Percentiles rank a stretch among this genome's conserved stretches.
Evolutionary conservation across 305 asterid species (phyloP).

Genomic region (Fraxinus sp.): DNA sequence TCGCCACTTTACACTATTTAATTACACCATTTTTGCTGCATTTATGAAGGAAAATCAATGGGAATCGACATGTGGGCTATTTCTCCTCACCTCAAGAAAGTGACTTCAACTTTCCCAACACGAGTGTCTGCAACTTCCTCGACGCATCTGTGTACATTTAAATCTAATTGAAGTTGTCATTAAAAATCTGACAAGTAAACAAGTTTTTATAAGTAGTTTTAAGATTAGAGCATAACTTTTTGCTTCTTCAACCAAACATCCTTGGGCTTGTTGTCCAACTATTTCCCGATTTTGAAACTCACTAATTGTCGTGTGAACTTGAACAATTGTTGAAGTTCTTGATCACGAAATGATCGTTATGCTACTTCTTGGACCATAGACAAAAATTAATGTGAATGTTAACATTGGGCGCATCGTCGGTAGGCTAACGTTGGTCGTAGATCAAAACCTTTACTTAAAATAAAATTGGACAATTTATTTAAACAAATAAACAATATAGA

Average conservation of each 20-base stretch:
- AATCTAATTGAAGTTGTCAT: not conserved
- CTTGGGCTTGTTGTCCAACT: too few relatives aligned
- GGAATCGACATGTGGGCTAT: slow-evolving; percentile 31
- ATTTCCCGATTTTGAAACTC: too few relatives aligned
- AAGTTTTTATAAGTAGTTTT: not conserved
- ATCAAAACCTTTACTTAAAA: not conserved
- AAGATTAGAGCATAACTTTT: too few relatives aligned
- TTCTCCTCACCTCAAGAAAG: slow-evolving; percentile 31
- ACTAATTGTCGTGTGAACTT: not conserved
- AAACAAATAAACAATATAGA: not conserved
- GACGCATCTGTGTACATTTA: not conserved
- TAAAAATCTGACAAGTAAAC: not conserved
- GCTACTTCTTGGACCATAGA: not conserved
- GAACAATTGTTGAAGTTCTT: not conserved
- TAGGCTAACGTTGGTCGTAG: not conserved
- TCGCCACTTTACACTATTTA: slow-evolving; percentile 10
- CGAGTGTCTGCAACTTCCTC: not conserved
- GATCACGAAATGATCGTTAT: not conserved
- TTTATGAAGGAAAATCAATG: slow-evolving; percentile 37
- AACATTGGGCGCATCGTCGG: not conserved
- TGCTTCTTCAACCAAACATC: too few relatives aligned
- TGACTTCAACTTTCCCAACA: slow-evolving; percentile 39
- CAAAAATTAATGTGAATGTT: not conserved
- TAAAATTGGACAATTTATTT: not conserved
- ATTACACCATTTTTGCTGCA: slow-evolving; percentile 23